These are phyloP conservation scores for Crithidia brevicula DNA, from an alignment of 208 protist species.

Conservation along the genomic window DNA sequence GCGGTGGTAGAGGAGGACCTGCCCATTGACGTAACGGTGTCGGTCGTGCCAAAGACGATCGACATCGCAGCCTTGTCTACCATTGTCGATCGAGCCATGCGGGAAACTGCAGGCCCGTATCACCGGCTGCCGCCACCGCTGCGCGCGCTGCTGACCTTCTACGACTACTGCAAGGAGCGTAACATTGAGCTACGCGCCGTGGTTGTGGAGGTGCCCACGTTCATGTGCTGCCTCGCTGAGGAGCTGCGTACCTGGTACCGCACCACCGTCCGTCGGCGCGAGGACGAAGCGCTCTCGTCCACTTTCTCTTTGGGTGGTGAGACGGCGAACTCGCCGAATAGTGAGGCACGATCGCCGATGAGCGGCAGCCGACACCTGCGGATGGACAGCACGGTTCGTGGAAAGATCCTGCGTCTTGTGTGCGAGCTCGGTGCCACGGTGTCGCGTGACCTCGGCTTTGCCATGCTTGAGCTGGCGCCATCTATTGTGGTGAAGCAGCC, in stretches of 20 bases:
- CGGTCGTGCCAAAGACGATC: slow-evolving; percentile 21
- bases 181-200: slow-evolving; percentile 46
- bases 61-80: slow-evolving; percentile 1
- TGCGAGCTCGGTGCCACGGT: slow-evolving; percentile 36
- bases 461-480: slow-evolving; percentile 26
- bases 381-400: slow-evolving; percentile 20
- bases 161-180: slow-evolving; percentile 47
- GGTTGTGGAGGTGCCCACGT: slow-evolving; percentile 34
- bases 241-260: slow-evolving; percentile 29
- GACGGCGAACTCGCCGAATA: background rate
- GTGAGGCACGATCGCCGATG: background rate
- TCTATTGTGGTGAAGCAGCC: slow-evolving; percentile 36
- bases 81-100: background rate
- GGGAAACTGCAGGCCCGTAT: slow-evolving; percentile 8
- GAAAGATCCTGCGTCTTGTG: slow-evolving; percentile 28
- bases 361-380: slow-evolving; percentile 5
- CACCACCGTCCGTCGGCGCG: slow-evolving; percentile 10
- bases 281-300: slow-evolving; percentile 5
- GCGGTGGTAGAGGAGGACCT: slow-evolving; percentile 15
- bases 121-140: slow-evolving; percentile 14
- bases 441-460: slow-evolving; percentile 41
- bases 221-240: slow-evolving; percentile 35
- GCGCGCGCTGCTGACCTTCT: slow-evolving; percentile 42
- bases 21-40: slow-evolving; percentile 13
- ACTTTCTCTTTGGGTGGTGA: background rate